Conservation (phyloP, 2,329 filamentous ascomycete genomes). For the Colletotrichum cuscutae region DNA sequence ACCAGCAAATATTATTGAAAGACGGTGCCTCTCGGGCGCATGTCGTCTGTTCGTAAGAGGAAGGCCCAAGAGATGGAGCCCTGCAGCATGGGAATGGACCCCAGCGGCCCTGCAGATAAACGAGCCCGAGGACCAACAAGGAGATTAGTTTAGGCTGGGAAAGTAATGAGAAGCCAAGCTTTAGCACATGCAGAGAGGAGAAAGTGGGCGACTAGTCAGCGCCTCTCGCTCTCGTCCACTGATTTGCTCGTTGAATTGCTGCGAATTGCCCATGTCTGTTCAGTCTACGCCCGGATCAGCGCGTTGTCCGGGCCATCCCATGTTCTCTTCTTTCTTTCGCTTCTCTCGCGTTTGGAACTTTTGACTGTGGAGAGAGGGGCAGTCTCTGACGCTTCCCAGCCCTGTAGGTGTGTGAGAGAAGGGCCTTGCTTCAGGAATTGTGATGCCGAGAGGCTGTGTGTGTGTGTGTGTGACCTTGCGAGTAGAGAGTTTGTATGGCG, state of each 20-base stretch:
- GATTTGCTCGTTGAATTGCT: background rate
- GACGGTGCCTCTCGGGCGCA: background rate
- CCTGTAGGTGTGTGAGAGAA: conserved; percentile 2
- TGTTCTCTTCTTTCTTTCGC: background rate
- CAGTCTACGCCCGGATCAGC: conserved; percentile 5
- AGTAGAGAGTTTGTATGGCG: background rate
- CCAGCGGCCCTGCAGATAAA: conserved; percentile 29
- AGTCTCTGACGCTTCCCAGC: conserved; percentile 25
- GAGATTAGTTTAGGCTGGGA: conserved; percentile 14
- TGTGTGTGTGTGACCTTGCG: background rate
- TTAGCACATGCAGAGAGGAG: conserved; percentile 9
- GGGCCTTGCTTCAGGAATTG: conserved; percentile 17
- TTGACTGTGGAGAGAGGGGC: conserved; percentile 5
- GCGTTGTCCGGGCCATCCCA: conserved; percentile 20
- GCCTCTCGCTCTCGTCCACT: conserved; percentile 3
- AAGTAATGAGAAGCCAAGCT: conserved; percentile 21
- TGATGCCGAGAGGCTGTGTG: conserved; percentile 25
- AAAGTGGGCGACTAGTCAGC: conserved; percentile 20
- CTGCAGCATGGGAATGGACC: background rate
- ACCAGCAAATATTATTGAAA: background rate
- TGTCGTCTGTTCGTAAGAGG: conserved; percentile 20
- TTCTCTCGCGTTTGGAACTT: conserved; percentile 5
- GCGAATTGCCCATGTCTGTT: background rate
- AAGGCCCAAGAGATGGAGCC: conserved; percentile 9
- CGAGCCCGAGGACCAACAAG: conserved; percentile 13